Conservation (phyloP, 2,329 filamentous ascomycete species). For the Colletotrichum shisoi region DNA sequence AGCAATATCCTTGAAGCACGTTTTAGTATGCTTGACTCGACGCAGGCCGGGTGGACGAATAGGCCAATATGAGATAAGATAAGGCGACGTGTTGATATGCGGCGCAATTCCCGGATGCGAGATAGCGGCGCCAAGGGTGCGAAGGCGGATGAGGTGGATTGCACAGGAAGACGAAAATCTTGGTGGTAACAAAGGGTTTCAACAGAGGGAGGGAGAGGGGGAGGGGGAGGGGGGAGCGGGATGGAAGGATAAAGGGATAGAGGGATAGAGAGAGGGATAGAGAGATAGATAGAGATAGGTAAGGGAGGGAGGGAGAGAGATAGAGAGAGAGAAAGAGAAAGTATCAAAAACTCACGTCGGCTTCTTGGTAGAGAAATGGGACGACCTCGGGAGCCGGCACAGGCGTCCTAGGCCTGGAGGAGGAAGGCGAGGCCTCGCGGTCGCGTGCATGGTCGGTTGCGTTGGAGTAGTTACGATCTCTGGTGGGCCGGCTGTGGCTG, state of each 20-base stretch:
- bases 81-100: slow-evolving; percentile 27
- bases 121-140: slow-evolving; percentile 35
- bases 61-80: slow-evolving; percentile 38
- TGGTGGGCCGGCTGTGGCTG: slow-evolving; percentile 63
- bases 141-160: slow-evolving; percentile 19
- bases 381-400: slow-evolving; percentile 91
- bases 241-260: slow-evolving; percentile 40
- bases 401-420: slow-evolving; percentile 82
- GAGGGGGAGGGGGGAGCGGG: slow-evolving; percentile 37
- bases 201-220: slow-evolving; percentile 7
- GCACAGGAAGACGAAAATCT: slow-evolving; percentile 21
- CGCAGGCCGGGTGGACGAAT: slow-evolving; percentile 20
- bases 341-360: slow-evolving; percentile 66
- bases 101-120: slow-evolving; percentile 37
- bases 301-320: slow-evolving; percentile 39
- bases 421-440: slow-evolving; percentile 73
- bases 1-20: slow-evolving; percentile 68
- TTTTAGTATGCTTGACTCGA: slow-evolving; percentile 39
- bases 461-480: slow-evolving; percentile 83
- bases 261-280: slow-evolving; percentile 25
- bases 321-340: slow-evolving; percentile 40
- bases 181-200: background rate
- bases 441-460: slow-evolving; percentile 72
- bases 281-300: slow-evolving; percentile 27
- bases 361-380: slow-evolving; percentile 94